Conservation (phyloP, 1,139 yeast genomes). For the Yamadazyma membranifaciens region DNA sequence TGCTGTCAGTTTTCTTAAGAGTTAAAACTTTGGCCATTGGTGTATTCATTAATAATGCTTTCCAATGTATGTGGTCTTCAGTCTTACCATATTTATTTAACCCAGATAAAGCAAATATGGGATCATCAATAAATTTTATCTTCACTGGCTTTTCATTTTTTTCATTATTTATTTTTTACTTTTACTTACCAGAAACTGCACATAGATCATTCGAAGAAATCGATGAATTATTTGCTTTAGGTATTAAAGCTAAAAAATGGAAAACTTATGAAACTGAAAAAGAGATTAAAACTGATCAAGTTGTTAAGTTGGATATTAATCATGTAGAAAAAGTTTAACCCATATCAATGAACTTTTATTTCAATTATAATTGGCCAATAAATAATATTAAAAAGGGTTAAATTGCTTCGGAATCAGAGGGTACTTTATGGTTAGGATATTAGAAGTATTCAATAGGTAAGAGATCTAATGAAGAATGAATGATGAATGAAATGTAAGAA, state of each 20-base stretch:
- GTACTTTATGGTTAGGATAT: too few species aligned
- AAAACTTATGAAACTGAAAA: background rate
- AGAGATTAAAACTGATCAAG: background rate
- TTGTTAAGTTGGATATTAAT: background rate
- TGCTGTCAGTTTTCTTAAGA: constrained; percentile 15
- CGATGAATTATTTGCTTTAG: constrained; percentile 12
- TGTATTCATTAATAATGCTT: constrained; percentile 8
- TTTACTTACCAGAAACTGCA: constrained; percentile 32
- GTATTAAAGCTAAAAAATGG: constrained; percentile 1
- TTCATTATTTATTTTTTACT: constrained; percentile 11
- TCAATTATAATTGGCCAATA: too few species aligned
- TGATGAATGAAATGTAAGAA: too few species aligned
- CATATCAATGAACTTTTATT: too few species aligned
- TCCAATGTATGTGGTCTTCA: constrained; percentile 8
- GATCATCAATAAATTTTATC: constrained; percentile 8
- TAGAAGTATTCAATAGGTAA: too few species aligned
- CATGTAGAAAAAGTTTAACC: background rate
- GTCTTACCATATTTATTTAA: constrained; percentile 21
- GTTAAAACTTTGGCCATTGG: constrained; percentile 16
- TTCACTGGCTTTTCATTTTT: constrained; percentile 8
- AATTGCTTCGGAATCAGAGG: too few species aligned
- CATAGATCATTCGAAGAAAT: constrained; percentile 33
- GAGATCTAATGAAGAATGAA: too few species aligned
- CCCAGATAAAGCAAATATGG: constrained; percentile 18
- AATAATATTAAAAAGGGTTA: too few species aligned